Conservation (phyloP, 169 alveolate species). For the Perkinsus marinus region DNA sequence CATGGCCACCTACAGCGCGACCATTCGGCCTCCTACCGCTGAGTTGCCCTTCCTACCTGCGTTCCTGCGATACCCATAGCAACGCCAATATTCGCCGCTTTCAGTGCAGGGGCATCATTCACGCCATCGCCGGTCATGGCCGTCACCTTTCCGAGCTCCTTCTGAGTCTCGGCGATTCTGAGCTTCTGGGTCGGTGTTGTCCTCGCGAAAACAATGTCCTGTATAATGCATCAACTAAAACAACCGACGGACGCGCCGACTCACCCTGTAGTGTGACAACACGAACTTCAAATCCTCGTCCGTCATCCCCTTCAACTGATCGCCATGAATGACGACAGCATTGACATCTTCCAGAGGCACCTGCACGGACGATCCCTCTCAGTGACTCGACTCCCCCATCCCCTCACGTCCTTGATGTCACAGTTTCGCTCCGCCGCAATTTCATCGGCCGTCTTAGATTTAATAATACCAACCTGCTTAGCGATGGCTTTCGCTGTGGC, state of each 20-base stretch:
- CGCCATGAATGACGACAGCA: constrained; percentile 62
- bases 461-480: constrained; percentile 52
- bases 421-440: constrained; percentile 16
- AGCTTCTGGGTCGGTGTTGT: constrained; percentile 64
- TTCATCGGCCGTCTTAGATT: constrained; percentile 39
- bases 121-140: constrained; percentile 84
- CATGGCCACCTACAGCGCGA: constrained; percentile 37
- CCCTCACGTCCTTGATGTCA: not conserved
- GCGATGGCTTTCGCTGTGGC: constrained; percentile 86
- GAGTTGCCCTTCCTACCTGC: constrained; percentile 22
- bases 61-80: constrained; percentile 89
- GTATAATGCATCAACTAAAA: not conserved
- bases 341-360: constrained; percentile 40
- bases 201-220: constrained; percentile 60
- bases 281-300: not conserved
- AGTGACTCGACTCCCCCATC: not conserved
- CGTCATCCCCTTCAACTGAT: constrained; percentile 13
- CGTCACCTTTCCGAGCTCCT: constrained; percentile 58
- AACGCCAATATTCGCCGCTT: constrained; percentile 77
- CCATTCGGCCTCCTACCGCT: not conserved
- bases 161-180: constrained; percentile 41
- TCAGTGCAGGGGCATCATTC: constrained; percentile 80
- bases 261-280: not conserved
- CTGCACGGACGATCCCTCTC: not conserved
- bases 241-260: not conserved